Evolutionary conservation across 768 basidiomycete genomes (phyloP), one percentile per base, ranked within the genome.

Genomic region (Amanita inopinata): DNA sequence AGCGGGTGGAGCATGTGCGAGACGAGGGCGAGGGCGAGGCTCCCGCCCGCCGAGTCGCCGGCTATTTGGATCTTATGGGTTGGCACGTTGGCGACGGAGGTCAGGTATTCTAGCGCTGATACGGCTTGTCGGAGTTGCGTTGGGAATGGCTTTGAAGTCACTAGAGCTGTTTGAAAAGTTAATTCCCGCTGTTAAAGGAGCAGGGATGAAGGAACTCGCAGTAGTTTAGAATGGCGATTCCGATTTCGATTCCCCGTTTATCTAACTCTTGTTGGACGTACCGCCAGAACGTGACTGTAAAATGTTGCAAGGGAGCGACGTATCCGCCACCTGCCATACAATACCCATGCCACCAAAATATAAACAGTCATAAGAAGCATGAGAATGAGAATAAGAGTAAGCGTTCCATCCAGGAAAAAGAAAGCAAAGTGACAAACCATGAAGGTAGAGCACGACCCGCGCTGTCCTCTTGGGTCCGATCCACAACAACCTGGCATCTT

Each of bases 31-130:
- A 61, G 48, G 5, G 52, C 49, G 25, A 65, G 56, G 33, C 57
- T 57, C 1, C 46, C 64, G 4, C 62, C 62, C 2, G 64, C 64
- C 8, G 64, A 65, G 31, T 65, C 64, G 17, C 61, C 61, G 0
- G 47, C 52, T 4, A 65, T 33, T 36, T 59, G 53, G 25, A 65
- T 51, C n/a, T n/a, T n/a, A 22, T 60, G 53, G 30, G 48, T 41
- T 0, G 56, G 56, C 1, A 47, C 33, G 2, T 59, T 48, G 3
- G 58, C 61, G 1, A 18, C 40, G 3, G 49, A 49, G 5, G 58
- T 5, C 12, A 65, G 55, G 46, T 60, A 57, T 15, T 57, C 41
- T 6, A 65, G 25, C 0, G 61, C 58, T 1, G 46, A 22, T 4
- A 52, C 31, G n/a, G 52, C 47, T 47, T 63, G 61, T 7, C 49